Evolutionary conservation across 345 rosid species (phyloP).

Genomic region (Eucalyptus urophylla): DNA sequence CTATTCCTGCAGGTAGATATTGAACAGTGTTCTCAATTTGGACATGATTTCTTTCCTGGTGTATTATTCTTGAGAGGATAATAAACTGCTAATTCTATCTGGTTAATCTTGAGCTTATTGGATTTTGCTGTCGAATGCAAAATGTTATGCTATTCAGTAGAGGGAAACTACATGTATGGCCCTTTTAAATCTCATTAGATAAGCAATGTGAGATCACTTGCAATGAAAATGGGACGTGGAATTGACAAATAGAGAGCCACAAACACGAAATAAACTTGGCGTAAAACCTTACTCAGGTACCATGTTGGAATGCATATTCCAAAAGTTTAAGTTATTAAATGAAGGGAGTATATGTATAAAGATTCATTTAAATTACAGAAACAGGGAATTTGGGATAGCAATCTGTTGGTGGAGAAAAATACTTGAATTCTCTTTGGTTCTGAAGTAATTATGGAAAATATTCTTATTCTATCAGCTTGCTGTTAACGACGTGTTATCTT

Average conservation of each 20-base stretch:
- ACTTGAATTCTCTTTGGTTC: background rate
- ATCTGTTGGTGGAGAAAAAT: background rate
- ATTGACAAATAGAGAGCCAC: background rate
- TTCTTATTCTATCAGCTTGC: background rate
- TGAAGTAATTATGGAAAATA: background rate
- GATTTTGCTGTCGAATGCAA: background rate
- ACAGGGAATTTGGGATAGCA: background rate
- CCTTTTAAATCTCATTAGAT: background rate
- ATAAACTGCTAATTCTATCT: background rate
- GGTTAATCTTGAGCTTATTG: background rate
- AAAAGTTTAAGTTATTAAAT: background rate
- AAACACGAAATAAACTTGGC: background rate
- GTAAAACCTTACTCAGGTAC: background rate
- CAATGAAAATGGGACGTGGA: background rate
- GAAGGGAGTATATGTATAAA: background rate
- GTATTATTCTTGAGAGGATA: background rate
- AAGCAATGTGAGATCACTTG: background rate
- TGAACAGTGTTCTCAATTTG: background rate
- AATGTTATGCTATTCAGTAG: background rate
- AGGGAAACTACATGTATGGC: background rate
- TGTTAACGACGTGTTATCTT: background rate
- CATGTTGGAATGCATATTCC: background rate
- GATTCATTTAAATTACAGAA: background rate
- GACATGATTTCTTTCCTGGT: background rate
- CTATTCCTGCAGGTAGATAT: constrained; percentile 61